Evolutionary conservation across 1,284 basidiomycete species (phyloP).

Genomic region (Apiotrichum sp.): DNA sequence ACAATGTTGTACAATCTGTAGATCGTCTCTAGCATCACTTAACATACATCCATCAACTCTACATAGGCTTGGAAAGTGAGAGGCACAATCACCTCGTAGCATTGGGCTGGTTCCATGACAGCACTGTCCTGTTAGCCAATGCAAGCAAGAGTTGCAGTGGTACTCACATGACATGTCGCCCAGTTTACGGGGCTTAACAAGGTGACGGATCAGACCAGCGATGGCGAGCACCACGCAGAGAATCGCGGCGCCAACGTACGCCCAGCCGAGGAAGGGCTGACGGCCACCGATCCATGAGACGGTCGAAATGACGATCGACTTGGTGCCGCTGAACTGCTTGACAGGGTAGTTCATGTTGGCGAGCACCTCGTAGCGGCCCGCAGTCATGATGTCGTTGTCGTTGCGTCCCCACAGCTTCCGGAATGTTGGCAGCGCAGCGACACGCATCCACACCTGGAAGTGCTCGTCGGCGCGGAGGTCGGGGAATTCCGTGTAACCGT

Average conservation of each 20-base stretch:
- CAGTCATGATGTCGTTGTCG: constrained; percentile 64
- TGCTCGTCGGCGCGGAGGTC: constrained; percentile 77
- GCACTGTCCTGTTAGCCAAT: constrained; percentile 57
- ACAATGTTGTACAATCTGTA: not conserved
- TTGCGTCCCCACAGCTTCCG: constrained; percentile 91
- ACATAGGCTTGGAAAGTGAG: not conserved
- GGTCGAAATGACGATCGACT: constrained; percentile 93
- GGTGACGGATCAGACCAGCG: constrained; percentile 81
- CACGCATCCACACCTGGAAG: constrained; percentile 99
- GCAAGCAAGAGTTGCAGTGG: not conserved
- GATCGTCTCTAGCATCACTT: constrained; percentile 3
- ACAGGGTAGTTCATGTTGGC: constrained; percentile 93
- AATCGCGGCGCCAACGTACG: constrained; percentile 83
- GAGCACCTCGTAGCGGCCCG: constrained; percentile 70
- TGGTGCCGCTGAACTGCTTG: constrained; percentile 82
- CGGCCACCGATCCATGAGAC: constrained; percentile 98
- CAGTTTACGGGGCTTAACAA: constrained; percentile 81
- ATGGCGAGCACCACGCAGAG: constrained; percentile 84
- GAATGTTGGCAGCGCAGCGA: constrained; percentile 93
- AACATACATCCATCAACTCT: constrained; percentile 11
- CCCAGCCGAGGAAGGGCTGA: constrained; percentile 87
- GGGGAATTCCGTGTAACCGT: constrained; percentile 58
- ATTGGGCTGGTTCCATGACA: constrained; percentile 71
- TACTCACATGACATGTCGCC: constrained; percentile 41
- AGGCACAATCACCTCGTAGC: constrained; percentile 8